Evolutionary conservation across 257 asterid genomes (phyloP).

Genomic region (Lantana camara): DNA sequence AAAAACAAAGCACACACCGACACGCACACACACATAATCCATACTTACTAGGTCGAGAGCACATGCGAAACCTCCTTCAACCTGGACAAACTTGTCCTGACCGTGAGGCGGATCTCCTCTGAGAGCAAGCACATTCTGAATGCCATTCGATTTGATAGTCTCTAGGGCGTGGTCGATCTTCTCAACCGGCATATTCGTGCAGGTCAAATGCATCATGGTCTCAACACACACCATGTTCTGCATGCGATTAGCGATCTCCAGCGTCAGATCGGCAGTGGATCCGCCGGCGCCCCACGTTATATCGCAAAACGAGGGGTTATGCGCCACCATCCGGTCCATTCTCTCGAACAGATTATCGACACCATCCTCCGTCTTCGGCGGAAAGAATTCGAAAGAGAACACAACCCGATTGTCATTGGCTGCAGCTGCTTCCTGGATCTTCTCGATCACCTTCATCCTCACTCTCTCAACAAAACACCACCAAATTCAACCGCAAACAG

Average conservation of each 20-base stretch:
- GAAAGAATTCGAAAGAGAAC: constrained; percentile 96
- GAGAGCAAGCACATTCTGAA: constrained; percentile 93
- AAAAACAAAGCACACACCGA: too few species aligned
- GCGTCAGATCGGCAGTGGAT: constrained; percentile 96
- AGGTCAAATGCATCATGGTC: constrained; percentile 98
- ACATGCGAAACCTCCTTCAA: constrained; percentile 93
- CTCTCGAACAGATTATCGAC: constrained; percentile 93
- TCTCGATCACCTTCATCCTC: constrained; percentile 93
- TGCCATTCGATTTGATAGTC: constrained; percentile 74
- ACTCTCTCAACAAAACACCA: not conserved
- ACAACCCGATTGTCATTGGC: constrained; percentile 58
- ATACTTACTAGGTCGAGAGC: constrained; percentile 89
- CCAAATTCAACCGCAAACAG: constrained; percentile 6
- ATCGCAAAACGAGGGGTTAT: constrained; percentile 87
- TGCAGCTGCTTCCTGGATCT: constrained; percentile 66
- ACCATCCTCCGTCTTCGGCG: constrained; percentile 98
- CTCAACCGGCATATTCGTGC: constrained; percentile 98
- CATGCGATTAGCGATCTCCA: constrained; percentile 95
- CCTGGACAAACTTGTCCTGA: constrained; percentile 96
- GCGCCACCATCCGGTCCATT: constrained; percentile 98
- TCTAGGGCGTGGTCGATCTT: constrained; percentile 90
- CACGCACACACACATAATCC: not conserved
- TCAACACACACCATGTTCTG: constrained; percentile 99
- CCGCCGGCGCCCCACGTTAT: constrained; percentile 99
- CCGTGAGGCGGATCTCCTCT: constrained; percentile 99